These are phyloP conservation scores for Cordyceps cateniannulata DNA, from an alignment of 2,329 filamentous ascomycete species.

Conservation along the genomic window DNA sequence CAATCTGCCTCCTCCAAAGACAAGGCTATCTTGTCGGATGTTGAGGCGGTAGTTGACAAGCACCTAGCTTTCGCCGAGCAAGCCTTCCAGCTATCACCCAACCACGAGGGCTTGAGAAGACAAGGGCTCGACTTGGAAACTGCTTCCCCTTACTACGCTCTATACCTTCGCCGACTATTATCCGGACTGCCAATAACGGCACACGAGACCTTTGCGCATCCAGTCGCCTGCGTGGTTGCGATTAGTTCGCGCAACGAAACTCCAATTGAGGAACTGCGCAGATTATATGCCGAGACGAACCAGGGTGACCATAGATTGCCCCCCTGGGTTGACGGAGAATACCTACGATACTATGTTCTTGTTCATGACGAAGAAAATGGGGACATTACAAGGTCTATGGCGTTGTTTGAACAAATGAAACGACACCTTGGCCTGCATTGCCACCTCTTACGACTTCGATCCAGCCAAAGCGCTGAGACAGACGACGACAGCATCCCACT, in stretches of 20 bases:
- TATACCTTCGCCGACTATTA: constrained; percentile 78
- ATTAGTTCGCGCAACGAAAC: constrained; percentile 82
- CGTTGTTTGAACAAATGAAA: constrained; percentile 97
- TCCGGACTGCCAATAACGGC: constrained; percentile 72
- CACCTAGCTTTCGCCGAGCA: constrained; percentile 73
- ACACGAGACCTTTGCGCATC: constrained; percentile 91
- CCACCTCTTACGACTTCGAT: constrained; percentile 80
- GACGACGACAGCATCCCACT: constrained; percentile 86
- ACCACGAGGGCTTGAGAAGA: constrained; percentile 32
- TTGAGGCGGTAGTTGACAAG: constrained; percentile 74
- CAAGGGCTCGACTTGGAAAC: constrained; percentile 40
- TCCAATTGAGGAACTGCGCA: constrained; percentile 81
- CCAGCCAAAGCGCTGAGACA: constrained; percentile 75
- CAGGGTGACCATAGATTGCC: constrained; percentile 68
- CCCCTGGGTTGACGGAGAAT: constrained; percentile 84
- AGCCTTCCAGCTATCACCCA: constrained; percentile 34
- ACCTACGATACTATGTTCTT: constrained; percentile 90
- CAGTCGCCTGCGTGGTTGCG: constrained; percentile 88
- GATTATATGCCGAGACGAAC: constrained; percentile 78
- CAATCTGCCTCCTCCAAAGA: constrained; percentile 25
- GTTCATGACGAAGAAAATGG: constrained; percentile 95
- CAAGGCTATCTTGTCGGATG: constrained; percentile 45
- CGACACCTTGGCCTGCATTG: constrained; percentile 95
- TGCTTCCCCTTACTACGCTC: constrained; percentile 73
- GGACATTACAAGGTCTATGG: constrained; percentile 83